These are phyloP conservation scores for Xylariaceae sp. DNA, from an alignment of 2,329 filamentous ascomycete genomes.

Conservation along the genomic window DNA sequence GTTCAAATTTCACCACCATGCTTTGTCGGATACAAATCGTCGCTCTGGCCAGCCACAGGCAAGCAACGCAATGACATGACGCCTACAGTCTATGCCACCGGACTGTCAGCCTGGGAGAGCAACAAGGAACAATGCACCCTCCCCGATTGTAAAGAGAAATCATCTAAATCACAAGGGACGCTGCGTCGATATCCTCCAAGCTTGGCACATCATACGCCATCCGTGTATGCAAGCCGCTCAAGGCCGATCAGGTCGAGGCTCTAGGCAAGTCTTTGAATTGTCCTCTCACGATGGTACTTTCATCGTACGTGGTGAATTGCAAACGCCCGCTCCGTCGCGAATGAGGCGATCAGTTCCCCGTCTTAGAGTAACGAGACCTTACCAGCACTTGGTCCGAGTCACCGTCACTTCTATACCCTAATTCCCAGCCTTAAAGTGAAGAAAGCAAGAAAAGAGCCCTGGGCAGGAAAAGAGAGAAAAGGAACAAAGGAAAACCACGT, in stretches of 20 bases:
- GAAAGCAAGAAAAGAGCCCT: slow-evolving; percentile 7
- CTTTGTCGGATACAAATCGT: too few relatives aligned
- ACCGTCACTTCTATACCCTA: slow-evolving; percentile 29
- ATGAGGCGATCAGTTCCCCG: slow-evolving; percentile 24
- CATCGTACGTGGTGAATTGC: slow-evolving; percentile 13
- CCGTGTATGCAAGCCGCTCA: neutral
- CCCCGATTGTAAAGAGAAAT: too few relatives aligned
- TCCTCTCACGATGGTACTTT: neutral
- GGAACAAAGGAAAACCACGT: neutral
- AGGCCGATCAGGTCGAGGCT: neutral
- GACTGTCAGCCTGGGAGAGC: too few relatives aligned
- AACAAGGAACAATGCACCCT: too few relatives aligned
- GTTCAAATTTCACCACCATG: too few relatives aligned
- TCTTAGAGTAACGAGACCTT: slow-evolving; percentile 29
- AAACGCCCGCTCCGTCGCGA: slow-evolving; percentile 25
- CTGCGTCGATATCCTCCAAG: slow-evolving; percentile 4
- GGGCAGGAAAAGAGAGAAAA: neutral
- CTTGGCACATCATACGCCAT: too few relatives aligned
- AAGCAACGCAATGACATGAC: too few relatives aligned
- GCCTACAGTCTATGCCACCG: too few relatives aligned
- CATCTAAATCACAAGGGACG: too few relatives aligned
- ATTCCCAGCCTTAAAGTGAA: slow-evolving; percentile 4
- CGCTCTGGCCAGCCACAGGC: too few relatives aligned
- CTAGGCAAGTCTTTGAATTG: neutral
- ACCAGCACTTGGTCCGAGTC: slow-evolving; percentile 34